Evolutionary conservation across 1,284 basidiomycete species (phyloP).

Genomic region (Neotropicomus parvogracilis): DNA sequence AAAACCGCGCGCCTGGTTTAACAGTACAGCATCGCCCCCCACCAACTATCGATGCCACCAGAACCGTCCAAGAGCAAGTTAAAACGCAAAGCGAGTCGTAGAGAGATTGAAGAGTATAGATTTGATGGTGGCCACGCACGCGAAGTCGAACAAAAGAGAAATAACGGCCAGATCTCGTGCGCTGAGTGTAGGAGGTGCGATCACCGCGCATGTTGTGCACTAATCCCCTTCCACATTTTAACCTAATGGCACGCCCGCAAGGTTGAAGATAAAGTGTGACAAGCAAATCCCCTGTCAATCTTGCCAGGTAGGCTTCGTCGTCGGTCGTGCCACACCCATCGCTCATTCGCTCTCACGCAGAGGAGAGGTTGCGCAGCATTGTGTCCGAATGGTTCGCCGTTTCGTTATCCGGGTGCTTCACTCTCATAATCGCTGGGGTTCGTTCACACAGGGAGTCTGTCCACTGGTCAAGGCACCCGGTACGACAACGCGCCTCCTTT

Average conservation of each 20-base stretch:
- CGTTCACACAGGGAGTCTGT: constrained; percentile 45
- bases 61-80: constrained; percentile 47
- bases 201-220: constrained; percentile 36
- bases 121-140: constrained; percentile 50
- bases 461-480: constrained; percentile 64
- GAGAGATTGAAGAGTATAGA: constrained; percentile 46
- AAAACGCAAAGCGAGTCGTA: constrained; percentile 44
- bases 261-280: constrained; percentile 74
- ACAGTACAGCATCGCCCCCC: constrained; percentile 6
- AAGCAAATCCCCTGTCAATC: constrained; percentile 72
- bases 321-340: neutral
- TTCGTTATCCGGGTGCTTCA: neutral
- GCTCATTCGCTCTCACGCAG: constrained; percentile 29
- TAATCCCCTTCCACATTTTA: constrained; percentile 20
- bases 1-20: constrained; percentile 12
- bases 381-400: constrained; percentile 61
- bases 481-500: constrained; percentile 21
- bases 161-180: constrained; percentile 52
- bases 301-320: constrained; percentile 47
- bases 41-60: constrained; percentile 40
- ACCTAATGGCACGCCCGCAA: constrained; percentile 28
- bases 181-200: constrained; percentile 62
- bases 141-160: constrained; percentile 53
- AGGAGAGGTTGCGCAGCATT: constrained; percentile 63
- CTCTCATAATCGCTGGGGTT: constrained; percentile 4